A percentile compares a stretch with the other conserved stretches of the same genome.
phyloP scores from a whole-genome alignment of 768 basidiomycete genomes.

The Symmetrospora coprosmae region DNA sequence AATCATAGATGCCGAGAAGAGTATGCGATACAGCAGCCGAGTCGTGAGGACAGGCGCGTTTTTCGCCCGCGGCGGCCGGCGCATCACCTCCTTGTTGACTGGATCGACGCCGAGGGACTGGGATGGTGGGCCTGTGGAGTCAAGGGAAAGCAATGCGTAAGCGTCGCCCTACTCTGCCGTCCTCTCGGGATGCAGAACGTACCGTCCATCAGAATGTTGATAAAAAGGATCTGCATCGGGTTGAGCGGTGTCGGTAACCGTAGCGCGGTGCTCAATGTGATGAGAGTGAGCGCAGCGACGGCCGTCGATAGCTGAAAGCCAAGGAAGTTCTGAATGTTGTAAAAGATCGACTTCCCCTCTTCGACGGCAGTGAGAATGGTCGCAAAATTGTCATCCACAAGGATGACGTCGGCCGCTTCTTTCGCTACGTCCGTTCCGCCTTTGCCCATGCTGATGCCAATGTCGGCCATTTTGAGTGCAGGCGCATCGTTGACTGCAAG shows the following conservation, averaged over 20 bases:
- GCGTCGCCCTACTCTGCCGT: not conserved
- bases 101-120: slow-evolving; percentile 95
- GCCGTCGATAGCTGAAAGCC: slow-evolving; percentile 95
- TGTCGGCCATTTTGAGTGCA: slow-evolving; percentile 92
- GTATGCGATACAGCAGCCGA: slow-evolving; percentile 58
- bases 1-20: slow-evolving; percentile 88
- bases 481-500: slow-evolving; percentile 64
- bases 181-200: slow-evolving; percentile 27
- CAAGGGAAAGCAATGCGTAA: not conserved
- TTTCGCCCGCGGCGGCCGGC: slow-evolving; percentile 78
- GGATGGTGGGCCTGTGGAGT: slow-evolving; percentile 64
- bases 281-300: slow-evolving; percentile 86
- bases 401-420: slow-evolving; percentile 90
- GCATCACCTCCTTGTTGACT: slow-evolving; percentile 84
- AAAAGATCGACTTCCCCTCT: slow-evolving; percentile 74
- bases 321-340: slow-evolving; percentile 96
- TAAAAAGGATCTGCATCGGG: slow-evolving; percentile 98
- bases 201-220: slow-evolving; percentile 98
- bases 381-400: slow-evolving; percentile 92
- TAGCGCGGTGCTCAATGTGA: slow-evolving; percentile 82
- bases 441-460: slow-evolving; percentile 94
- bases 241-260: slow-evolving; percentile 83
- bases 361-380: slow-evolving; percentile 78
- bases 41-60: slow-evolving; percentile 71
- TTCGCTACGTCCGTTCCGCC: slow-evolving; percentile 98